Percentiles rank a stretch among this genome's conserved stretches.
phyloP scores from a whole-genome alignment of 495 filamentous ascomycete genomes.

The Aspergillus indologenus region DNA sequence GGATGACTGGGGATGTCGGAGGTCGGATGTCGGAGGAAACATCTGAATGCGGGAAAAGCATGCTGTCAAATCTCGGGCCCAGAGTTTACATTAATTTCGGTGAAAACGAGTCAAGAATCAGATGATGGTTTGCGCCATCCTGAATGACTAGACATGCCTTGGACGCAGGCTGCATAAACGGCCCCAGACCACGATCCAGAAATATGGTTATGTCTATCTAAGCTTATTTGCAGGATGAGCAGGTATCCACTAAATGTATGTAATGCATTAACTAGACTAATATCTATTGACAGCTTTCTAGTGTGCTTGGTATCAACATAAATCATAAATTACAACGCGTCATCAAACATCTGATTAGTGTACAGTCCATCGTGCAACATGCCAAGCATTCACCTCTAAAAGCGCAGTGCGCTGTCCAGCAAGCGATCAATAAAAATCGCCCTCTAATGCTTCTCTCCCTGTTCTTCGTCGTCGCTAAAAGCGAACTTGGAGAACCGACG shows the following conservation, averaged over 20 bases:
- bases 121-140: no score
- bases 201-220: no score
- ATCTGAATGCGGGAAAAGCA: neutral
- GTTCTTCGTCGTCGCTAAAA: slow-evolving; percentile 54
- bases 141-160: no score
- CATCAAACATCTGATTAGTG: neutral
- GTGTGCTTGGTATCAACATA: no score
- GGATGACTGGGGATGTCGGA: neutral
- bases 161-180: no score
- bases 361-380: neutral
- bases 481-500: slow-evolving; percentile 63
- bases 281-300: no score
- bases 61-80: neutral
- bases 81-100: neutral
- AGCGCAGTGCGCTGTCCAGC: neutral
- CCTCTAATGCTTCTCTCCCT: slow-evolving; percentile 25
- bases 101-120: neutral
- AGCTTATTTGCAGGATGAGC: no score
- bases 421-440: neutral
- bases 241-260: no score
- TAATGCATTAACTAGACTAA: no score
- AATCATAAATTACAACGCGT: neutral
- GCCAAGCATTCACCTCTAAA: no score
- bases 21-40: neutral
- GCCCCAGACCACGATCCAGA: no score